Conservation (phyloP, 2,329 filamentous ascomycete genomes). For the Penicillium crustosum region DNA sequence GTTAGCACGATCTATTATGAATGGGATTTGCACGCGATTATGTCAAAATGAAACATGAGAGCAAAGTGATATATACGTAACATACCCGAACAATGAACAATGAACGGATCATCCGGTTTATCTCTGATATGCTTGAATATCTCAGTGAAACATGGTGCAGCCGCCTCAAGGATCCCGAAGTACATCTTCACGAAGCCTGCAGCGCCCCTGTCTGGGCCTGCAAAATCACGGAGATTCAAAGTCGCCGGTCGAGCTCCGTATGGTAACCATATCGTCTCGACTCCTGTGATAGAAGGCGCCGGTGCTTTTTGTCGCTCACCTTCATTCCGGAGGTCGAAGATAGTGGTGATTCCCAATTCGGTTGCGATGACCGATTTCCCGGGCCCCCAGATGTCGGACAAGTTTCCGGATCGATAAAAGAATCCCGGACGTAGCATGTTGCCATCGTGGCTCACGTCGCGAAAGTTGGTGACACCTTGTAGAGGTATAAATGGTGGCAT, state of each 20-base stretch:
- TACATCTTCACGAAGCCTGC: constrained; percentile 67
- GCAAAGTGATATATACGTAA: background rate
- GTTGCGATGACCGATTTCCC: constrained; percentile 54
- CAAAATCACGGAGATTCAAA: constrained; percentile 23
- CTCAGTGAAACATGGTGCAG: constrained; percentile 55
- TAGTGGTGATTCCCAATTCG: constrained; percentile 58
- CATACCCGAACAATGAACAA: constrained; percentile 62
- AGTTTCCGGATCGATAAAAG: constrained; percentile 69
- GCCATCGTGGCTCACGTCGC: constrained; percentile 26
- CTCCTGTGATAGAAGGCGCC: constrained; percentile 54
- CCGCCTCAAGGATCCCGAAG: constrained; percentile 65
- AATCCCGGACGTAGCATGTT: constrained; percentile 50
- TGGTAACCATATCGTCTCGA: constrained; percentile 52
- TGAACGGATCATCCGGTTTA: constrained; percentile 50
- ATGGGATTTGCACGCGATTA: background rate
- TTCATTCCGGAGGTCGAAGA: constrained; percentile 68
- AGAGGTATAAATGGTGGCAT: constrained; percentile 29
- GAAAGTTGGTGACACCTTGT: constrained; percentile 31
- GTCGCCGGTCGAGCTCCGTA: constrained; percentile 52
- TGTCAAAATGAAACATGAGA: too few species aligned
- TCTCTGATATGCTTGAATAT: constrained; percentile 62
- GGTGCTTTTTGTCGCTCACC: constrained; percentile 45
- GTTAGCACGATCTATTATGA: background rate
- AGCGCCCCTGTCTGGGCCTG: constrained; percentile 57
- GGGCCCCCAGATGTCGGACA: constrained; percentile 55